Evolutionary conservation across 139 green algal species (phyloP).

Genomic region (Chara braunii): DNA sequence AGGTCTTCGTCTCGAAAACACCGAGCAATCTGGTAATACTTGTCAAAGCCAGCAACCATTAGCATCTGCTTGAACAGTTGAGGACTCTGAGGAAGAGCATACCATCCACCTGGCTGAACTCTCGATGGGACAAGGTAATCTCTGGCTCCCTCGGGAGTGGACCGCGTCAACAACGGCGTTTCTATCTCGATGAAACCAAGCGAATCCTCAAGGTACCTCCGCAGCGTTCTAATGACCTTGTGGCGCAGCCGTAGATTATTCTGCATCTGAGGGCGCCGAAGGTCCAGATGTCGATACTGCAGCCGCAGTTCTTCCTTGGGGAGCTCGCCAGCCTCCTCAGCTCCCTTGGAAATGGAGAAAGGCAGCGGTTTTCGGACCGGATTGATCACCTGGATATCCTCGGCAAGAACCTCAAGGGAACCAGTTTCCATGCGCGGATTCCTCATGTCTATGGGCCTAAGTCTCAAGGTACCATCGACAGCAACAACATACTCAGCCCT

Average conservation of each 20-base stretch:
- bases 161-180: constrained; percentile 89
- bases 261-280: constrained; percentile 76
- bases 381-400: constrained; percentile 71
- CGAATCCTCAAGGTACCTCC: constrained; percentile 70
- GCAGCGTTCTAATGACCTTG: constrained; percentile 61
- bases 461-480: constrained; percentile 63
- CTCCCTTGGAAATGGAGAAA: constrained; percentile 62
- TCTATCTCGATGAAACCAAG: constrained; percentile 75
- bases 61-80: constrained; percentile 99
- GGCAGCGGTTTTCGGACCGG: constrained; percentile 66
- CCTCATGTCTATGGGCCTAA: constrained; percentile 38
- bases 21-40: constrained; percentile 85
- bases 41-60: constrained; percentile 89
- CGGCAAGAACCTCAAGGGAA: constrained; percentile 57
- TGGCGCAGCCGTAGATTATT: constrained; percentile 80
- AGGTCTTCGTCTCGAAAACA: constrained; percentile 97
- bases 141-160: constrained; percentile 89
- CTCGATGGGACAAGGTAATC: constrained; percentile 87
- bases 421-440: constrained; percentile 67
- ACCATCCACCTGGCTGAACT: constrained; percentile 43
- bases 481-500: constrained; percentile 81
- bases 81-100: constrained; percentile 90
- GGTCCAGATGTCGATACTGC: constrained; percentile 80
- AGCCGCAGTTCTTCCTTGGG: constrained; percentile 40
- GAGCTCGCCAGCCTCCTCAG: background rate